Evolutionary conservation across 257 asterid species (phyloP).

Genomic region (Avicennia marina): DNA sequence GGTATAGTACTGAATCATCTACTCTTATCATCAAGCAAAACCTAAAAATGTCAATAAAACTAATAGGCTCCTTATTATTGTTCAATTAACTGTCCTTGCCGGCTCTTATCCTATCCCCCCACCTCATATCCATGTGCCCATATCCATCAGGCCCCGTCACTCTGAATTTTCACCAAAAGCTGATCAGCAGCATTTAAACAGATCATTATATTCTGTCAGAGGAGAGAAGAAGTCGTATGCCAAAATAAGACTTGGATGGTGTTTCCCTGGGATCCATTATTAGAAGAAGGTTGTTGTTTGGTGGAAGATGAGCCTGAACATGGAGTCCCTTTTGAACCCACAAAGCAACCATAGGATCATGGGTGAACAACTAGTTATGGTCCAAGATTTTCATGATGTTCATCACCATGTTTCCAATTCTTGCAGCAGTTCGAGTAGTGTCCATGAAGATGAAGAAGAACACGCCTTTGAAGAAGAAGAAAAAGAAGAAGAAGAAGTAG

Average conservation of each 20-base stretch:
- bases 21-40: no score
- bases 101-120: constrained; percentile 21
- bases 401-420: no score
- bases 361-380: background rate
- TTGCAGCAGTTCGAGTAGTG: constrained; percentile 24
- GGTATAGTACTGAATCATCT: no score
- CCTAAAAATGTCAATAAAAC: background rate
- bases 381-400: no score
- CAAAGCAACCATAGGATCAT: no score
- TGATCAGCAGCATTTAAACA: constrained; percentile 15
- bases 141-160: no score
- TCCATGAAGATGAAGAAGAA: no score
- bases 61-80: background rate
- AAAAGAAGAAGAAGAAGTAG: constrained; percentile 23
- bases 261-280: no score
- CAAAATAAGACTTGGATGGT: no score
- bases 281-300: background rate
- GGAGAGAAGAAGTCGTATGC: no score
- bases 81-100: background rate
- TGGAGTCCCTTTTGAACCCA: background rate
- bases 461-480: no score
- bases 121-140: constrained; percentile 16
- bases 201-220: background rate
- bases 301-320: background rate
- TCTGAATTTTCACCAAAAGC: constrained; percentile 8